These are phyloP conservation scores for Candida palmyrensis DNA, from an alignment of 805 yeast species.

Conservation along the genomic window DNA sequence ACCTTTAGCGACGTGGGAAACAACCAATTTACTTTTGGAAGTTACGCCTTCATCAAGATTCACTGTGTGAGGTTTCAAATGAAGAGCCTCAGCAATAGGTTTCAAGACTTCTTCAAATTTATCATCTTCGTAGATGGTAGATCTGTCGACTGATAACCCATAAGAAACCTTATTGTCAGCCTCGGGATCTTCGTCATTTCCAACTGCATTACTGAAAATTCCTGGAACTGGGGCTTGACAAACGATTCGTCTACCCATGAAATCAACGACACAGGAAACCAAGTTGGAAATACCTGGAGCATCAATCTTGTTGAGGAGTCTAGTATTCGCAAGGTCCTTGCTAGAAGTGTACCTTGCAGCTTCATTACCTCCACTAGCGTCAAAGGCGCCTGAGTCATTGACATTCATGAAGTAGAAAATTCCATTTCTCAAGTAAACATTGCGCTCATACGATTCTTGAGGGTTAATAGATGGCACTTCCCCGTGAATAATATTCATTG, in stretches of 20 bases:
- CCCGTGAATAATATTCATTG: conserved; percentile 68
- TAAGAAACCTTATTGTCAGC: conserved; percentile 54
- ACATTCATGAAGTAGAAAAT: conserved; percentile 81
- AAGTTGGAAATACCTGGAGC: conserved; percentile 60
- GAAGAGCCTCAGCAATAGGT: conserved; percentile 68
- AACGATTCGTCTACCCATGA: conserved; percentile 79
- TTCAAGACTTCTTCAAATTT: conserved; percentile 53
- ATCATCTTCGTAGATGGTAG: conserved; percentile 43
- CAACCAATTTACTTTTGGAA: conserved; percentile 44
- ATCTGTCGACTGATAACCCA: conserved; percentile 65
- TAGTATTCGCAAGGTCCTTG: conserved; percentile 74
- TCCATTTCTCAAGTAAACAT: conserved; percentile 72
- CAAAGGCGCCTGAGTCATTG: conserved; percentile 59
- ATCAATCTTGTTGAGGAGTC: conserved; percentile 62
- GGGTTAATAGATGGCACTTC: conserved; percentile 78
- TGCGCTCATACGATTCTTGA: conserved; percentile 55
- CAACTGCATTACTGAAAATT: conserved; percentile 46
- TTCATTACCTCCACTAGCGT: conserved; percentile 68
- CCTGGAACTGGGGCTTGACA: conserved; percentile 98
- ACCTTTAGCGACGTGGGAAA: conserved; percentile 82
- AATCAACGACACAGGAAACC: conserved; percentile 84
- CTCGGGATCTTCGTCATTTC: conserved; percentile 34
- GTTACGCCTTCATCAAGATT: conserved; percentile 41
- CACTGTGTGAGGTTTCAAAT: conserved; percentile 65
- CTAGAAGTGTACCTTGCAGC: conserved; percentile 78